A percentile compares a stretch with the other conserved stretches of the same genome.
These are phyloP conservation scores for Nemania sp. DNA, from an alignment of 2,329 filamentous ascomycete species.

Conservation along the genomic window DNA sequence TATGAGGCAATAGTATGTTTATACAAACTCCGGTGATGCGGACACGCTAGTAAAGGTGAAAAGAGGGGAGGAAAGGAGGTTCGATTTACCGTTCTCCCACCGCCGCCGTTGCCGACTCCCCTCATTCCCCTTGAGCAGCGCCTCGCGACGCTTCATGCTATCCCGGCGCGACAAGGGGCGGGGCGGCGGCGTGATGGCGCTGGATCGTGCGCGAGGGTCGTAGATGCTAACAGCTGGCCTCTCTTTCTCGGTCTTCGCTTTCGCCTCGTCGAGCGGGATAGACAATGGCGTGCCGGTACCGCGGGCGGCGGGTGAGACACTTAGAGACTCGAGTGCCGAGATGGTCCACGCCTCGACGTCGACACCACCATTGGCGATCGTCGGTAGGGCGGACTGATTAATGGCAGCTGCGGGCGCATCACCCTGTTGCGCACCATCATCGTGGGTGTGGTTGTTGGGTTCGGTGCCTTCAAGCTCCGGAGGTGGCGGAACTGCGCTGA, in stretches of 20 bases:
- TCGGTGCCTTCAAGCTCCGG: slow-evolving; percentile 51
- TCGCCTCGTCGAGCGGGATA: slow-evolving; percentile 82
- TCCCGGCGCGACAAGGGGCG: slow-evolving; percentile 65
- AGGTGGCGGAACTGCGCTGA: slow-evolving; percentile 65
- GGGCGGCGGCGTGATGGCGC: slow-evolving; percentile 52
- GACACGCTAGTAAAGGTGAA: not conserved
- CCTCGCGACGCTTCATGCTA: slow-evolving; percentile 73
- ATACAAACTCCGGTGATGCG: not conserved
- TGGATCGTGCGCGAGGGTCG: slow-evolving; percentile 44
- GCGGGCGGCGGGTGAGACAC: slow-evolving; percentile 66
- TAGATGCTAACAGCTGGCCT: slow-evolving; percentile 48
- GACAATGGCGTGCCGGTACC: slow-evolving; percentile 74
- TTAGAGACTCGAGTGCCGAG: slow-evolving; percentile 66
- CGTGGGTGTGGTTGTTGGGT: slow-evolving; percentile 42
- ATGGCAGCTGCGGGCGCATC: slow-evolving; percentile 18
- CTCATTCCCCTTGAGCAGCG: slow-evolving; percentile 88
- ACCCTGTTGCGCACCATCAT: slow-evolving; percentile 23
- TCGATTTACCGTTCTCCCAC: slow-evolving; percentile 87
- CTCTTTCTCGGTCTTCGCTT: slow-evolving; percentile 53
- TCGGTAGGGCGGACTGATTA: slow-evolving; percentile 26
- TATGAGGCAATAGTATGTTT: not conserved
- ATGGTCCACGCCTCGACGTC: slow-evolving; percentile 78
- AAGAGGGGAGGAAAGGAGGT: slow-evolving; percentile 39
- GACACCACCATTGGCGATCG: slow-evolving; percentile 56
- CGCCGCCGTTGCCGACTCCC: slow-evolving; percentile 86